A percentile compares a stretch with the other conserved stretches of the same genome.
Conservation (phyloP, 2,329 filamentous ascomycete species). For the Calonectria honghensis region DNA sequence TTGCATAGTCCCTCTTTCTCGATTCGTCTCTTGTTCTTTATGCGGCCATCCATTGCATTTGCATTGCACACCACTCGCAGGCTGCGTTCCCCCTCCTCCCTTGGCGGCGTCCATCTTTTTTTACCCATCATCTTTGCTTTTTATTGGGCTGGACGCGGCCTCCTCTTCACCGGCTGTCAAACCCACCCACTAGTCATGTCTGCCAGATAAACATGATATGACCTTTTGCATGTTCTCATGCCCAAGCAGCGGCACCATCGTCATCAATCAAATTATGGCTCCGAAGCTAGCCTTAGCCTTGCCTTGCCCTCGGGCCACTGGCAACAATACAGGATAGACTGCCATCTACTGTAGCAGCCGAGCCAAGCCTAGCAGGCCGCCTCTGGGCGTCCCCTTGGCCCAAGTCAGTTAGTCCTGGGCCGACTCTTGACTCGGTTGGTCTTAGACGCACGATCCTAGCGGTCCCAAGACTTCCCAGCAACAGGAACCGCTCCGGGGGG, state of each 20-base stretch:
- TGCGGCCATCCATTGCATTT: constrained; percentile 21
- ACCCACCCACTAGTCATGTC: constrained; percentile 15
- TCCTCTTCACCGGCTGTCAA: constrained; percentile 19
- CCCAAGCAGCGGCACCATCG: constrained; percentile 11
- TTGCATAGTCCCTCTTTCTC: constrained; percentile 4
- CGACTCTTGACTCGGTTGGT: constrained; percentile 33
- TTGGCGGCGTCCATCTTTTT: neutral
- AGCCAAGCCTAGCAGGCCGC: constrained; percentile 23
- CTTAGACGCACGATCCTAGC: constrained; percentile 36
- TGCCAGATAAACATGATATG: constrained; percentile 23
- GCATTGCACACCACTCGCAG: constrained; percentile 7
- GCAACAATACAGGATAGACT: constrained; percentile 23
- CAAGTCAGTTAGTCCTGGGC: constrained; percentile 19
- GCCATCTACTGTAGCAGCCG: constrained; percentile 22
- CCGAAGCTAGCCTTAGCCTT: constrained; percentile 25
- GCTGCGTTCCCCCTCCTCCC: neutral
- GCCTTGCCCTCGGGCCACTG: constrained; percentile 20
- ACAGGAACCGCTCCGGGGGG: constrained; percentile 36
- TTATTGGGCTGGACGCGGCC: neutral
- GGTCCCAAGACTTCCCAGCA: constrained; percentile 26
- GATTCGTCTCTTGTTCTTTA: constrained; percentile 19
- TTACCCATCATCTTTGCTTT: constrained; percentile 22
- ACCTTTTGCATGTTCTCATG: constrained; percentile 18
- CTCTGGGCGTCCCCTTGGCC: constrained; percentile 18
- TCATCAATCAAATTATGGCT: constrained; percentile 26